These are phyloP conservation scores for Pleomassaria siparia DNA, from an alignment of 2,329 filamentous ascomycete genomes.

Conservation along the genomic window DNA sequence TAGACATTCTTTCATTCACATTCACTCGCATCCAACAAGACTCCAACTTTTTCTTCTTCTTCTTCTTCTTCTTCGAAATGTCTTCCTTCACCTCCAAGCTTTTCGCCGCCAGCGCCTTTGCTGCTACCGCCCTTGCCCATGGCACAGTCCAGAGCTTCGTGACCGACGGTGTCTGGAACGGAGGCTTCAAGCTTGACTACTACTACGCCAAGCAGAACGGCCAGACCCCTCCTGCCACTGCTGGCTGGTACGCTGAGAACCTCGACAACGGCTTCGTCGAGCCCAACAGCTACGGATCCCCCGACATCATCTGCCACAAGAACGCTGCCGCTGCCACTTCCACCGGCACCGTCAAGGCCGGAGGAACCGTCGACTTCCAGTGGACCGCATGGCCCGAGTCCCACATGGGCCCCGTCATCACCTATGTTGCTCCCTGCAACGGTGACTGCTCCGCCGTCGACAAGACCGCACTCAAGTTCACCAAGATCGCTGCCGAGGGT, in stretches of 20 bases:
- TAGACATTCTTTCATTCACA: conserved; percentile 7
- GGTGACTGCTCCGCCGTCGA: conserved; percentile 35
- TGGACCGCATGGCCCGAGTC: conserved; percentile 52
- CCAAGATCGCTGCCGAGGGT: conserved; percentile 41
- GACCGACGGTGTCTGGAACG: conserved; percentile 51
- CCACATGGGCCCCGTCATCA: conserved; percentile 44
- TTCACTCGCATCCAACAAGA: conserved; percentile 6
- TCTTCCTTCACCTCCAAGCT: conserved; percentile 10
- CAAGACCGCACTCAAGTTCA: conserved; percentile 39
- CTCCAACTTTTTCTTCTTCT: conserved; percentile 2
- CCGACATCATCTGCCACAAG: conserved; percentile 63
- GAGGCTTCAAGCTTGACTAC: conserved; percentile 47
- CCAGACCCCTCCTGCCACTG: conserved; percentile 31
- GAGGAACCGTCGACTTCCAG: conserved; percentile 54
- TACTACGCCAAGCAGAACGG: conserved; percentile 39
- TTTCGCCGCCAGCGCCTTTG: conserved; percentile 35
- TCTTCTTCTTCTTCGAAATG: conserved; percentile 6
- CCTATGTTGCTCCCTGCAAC: conserved; percentile 41
- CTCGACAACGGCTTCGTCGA: conserved; percentile 41
- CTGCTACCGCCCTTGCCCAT: conserved; percentile 49
- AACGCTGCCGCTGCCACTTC: conserved; percentile 52
- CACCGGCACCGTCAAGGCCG: conserved; percentile 62
- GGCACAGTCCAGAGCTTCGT: conserved; percentile 49
- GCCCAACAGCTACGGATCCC: conserved; percentile 25
- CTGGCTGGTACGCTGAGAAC: conserved; percentile 49